Evolutionary conservation across 495 filamentous ascomycete species (phyloP).

Genomic region (Aspergillus bridgeri): DNA sequence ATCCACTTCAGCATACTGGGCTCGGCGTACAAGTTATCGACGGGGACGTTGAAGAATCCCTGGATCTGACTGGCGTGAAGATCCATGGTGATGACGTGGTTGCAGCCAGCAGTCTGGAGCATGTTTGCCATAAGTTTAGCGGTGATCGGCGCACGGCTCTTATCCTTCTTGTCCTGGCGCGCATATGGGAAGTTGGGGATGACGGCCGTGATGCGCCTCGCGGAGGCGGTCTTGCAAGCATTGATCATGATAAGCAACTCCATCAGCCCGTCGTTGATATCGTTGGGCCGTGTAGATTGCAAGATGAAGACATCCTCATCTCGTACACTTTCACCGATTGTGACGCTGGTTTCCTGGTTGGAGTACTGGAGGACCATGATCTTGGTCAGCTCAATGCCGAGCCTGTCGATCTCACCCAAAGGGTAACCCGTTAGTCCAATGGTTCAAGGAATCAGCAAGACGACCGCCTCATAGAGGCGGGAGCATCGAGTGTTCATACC

Average conservation of each 20-base stretch:
- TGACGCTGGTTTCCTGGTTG: conserved; percentile 96
- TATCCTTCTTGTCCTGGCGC: conserved; percentile 99
- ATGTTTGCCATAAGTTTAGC: conserved; percentile 97
- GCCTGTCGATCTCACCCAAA: conserved; percentile 43
- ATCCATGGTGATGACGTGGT: conserved; percentile 89
- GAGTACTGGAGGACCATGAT: conserved; percentile 94
- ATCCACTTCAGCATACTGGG: conserved; percentile 91
- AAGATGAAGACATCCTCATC: conserved; percentile 98
- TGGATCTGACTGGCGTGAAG: conserved; percentile 61
- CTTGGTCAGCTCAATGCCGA: conserved; percentile 91
- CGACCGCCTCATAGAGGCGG: conserved; percentile 4
- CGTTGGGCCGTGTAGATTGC: conserved; percentile 90
- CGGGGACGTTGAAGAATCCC: conserved; percentile 97
- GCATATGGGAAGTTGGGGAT: conserved; percentile 98
- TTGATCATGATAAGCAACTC: conserved; percentile 99
- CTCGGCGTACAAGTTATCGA: conserved; percentile 96
- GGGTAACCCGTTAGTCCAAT: conserved; percentile 13
- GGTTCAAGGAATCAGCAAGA: background rate
- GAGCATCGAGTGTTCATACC: conserved; percentile 50
- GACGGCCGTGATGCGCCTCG: conserved; percentile 84
- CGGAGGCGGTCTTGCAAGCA: conserved; percentile 95
- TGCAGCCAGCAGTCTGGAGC: conserved; percentile 88
- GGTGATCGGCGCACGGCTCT: conserved; percentile 79
- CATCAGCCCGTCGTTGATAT: conserved; percentile 99
- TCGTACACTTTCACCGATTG: conserved; percentile 92